A percentile compares a stretch with the other conserved stretches of the same genome.
These are phyloP conservation scores for Yamadazyma ubonensis DNA, from an alignment of 805 yeast genomes.

Conservation along the genomic window DNA sequence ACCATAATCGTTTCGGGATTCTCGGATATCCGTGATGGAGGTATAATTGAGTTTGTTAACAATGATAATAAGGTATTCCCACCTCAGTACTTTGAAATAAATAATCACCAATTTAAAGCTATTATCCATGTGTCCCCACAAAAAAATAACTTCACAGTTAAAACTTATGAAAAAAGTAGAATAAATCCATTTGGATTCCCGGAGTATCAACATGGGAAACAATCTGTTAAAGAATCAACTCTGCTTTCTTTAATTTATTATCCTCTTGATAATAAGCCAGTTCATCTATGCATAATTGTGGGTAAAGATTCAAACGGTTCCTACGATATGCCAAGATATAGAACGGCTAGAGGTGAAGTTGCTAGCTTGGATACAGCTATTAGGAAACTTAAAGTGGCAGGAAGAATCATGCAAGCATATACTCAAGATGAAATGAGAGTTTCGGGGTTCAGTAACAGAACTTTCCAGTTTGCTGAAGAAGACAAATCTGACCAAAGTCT, in stretches of 20 bases:
- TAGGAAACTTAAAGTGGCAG: conserved; percentile 74
- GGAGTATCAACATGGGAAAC: conserved; percentile 15
- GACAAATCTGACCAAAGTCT: conserved; percentile 26
- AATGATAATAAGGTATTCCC: conserved; percentile 52
- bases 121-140: conserved; percentile 64
- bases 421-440: conserved; percentile 87
- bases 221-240: conserved; percentile 24
- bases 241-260: conserved; percentile 26
- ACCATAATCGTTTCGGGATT: conserved; percentile 37
- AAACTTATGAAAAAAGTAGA: conserved; percentile 43
- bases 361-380: conserved; percentile 70
- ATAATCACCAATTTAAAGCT: conserved; percentile 68
- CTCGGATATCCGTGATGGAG: conserved; percentile 15
- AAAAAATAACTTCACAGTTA: conserved; percentile 54
- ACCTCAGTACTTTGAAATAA: conserved; percentile 67
- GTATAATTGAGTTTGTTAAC: conserved; percentile 33
- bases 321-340: conserved; percentile 67
- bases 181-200: conserved; percentile 29
- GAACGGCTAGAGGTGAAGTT: conserved; percentile 50
- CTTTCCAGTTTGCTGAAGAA: conserved; percentile 71
- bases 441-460: conserved; percentile 73
- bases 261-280: conserved; percentile 69
- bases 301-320: conserved; percentile 71
- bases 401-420: conserved; percentile 85
- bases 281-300: conserved; percentile 75